Conservation (phyloP, 805 yeast species). For the Metschnikowia shivogae region DNA sequence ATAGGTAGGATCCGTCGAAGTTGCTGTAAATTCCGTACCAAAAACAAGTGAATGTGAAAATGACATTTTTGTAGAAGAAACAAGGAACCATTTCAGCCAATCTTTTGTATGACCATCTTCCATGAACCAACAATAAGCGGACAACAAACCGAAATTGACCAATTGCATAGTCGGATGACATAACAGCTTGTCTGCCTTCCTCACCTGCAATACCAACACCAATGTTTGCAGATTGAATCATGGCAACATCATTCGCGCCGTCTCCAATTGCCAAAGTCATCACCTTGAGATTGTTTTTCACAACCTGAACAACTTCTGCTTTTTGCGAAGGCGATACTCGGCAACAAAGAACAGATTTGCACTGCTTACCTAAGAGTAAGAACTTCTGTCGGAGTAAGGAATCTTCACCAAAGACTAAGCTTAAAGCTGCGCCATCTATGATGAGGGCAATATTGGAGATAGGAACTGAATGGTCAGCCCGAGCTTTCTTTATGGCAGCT, state of each 20-base stretch:
- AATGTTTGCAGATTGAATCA: constrained; percentile 85
- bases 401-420: constrained; percentile 43
- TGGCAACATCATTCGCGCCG: constrained; percentile 86
- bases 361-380: constrained; percentile 68
- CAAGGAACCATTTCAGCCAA: constrained; percentile 79
- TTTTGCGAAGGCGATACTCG: constrained; percentile 87
- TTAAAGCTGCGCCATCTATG: constrained; percentile 76
- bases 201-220: constrained; percentile 92
- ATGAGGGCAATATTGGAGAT: constrained; percentile 62
- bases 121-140: constrained; percentile 68
- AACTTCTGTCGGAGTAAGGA: constrained; percentile 44
- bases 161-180: constrained; percentile 83
- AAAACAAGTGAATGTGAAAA: constrained; percentile 67
- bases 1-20: constrained; percentile 76
- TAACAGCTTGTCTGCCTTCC: constrained; percentile 85
- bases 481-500: constrained; percentile 52
- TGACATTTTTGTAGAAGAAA: constrained; percentile 75
- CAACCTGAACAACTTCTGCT: constrained; percentile 76
- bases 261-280: constrained; percentile 89
- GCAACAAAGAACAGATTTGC: constrained; percentile 79
- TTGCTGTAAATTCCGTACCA: constrained; percentile 76
- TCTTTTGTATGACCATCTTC: constrained; percentile 83
- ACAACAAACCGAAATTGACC: constrained; percentile 76
- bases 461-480: constrained; percentile 62
- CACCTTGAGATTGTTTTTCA: constrained; percentile 68